Base-by-base conservation (phyloP, 169 alveolate species). In the Plasmodium cynomolgi region DNA sequence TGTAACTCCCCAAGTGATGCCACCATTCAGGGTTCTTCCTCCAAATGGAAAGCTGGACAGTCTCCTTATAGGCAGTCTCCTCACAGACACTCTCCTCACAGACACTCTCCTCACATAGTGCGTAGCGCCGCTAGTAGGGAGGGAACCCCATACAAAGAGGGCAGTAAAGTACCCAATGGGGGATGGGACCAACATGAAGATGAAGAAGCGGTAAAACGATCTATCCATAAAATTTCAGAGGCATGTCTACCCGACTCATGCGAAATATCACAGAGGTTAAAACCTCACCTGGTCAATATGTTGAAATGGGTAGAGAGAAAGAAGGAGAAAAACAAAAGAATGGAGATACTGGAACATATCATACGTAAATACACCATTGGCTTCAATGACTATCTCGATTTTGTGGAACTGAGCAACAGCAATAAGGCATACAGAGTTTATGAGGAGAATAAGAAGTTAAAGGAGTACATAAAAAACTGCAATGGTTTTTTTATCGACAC, bases 391-490 rank as follows among this genome's bases (percentile, higher is more conserved):
- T 86, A 77, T 68, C 81, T 86, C 17, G 93, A 86, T 13, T 77
- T 75, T 2, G 81, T 77, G 3, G 93, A 86, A 54, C 44, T 50
- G 9, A 75, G 86, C 26, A 86, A 77, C 44, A 37, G 68, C 68
- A 86, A 77, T 86, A 74, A 56, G 62, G 47, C 37, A 15, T 86
- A 86, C 71, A 77, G 74, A 34, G 68, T 86, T 9, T 86, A 86
- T 50, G 93, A 86, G 44, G 93, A 86, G 62, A 86, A 86, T 56
- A 86, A 86, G 68, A 86, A 77, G 81, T 9, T 86, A 29, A 86
- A 86, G 33, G 81, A 86, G 29, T 86, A 75, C 44, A 74, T 86
- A 86, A 86, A 77, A 31, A 77, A 86, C 62, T 86, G 86, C 15
- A 86, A 56, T 39, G 41, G 9, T 8, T 86, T 86, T 56, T 86